Evolutionary conservation across 1,284 basidiomycete species (phyloP).

Genomic region (Ganoderma lingzhi): DNA sequence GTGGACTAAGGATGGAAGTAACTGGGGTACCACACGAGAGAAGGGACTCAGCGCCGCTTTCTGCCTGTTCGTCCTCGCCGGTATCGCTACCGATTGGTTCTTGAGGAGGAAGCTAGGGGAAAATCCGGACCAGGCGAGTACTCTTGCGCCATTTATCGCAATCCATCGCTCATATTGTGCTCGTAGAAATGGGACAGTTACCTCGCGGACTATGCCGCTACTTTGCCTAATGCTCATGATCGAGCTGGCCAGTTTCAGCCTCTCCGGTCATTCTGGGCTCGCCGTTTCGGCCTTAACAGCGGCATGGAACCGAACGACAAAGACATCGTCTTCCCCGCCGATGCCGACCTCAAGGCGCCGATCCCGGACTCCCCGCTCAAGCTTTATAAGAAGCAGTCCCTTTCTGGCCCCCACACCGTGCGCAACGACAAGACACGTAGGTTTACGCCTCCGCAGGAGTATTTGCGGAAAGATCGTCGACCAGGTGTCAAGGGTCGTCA

Average conservation of each 20-base stretch:
- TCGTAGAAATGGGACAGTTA: slow-evolving; percentile 73
- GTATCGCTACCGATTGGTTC: slow-evolving; percentile 61
- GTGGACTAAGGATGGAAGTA: slow-evolving; percentile 54
- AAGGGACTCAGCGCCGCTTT: slow-evolving; percentile 65
- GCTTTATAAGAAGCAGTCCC: slow-evolving; percentile 35
- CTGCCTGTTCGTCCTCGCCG: slow-evolving; percentile 58
- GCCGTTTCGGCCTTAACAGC: slow-evolving; percentile 46
- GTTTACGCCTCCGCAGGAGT: slow-evolving; percentile 31
- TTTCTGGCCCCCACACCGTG: slow-evolving; percentile 14
- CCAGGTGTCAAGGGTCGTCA: slow-evolving; percentile 30
- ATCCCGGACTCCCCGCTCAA: slow-evolving; percentile 34
- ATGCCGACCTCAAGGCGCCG: slow-evolving; percentile 39
- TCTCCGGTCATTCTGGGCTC: slow-evolving; percentile 58
- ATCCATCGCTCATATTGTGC: slow-evolving; percentile 8
- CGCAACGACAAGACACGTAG: slow-evolving; percentile 10
- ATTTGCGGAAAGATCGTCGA: slow-evolving; percentile 38
- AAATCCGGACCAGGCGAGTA: slow-evolving; percentile 69
- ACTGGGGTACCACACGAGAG: slow-evolving; percentile 63
- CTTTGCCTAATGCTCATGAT: slow-evolving; percentile 51
- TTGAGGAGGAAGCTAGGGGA: slow-evolving; percentile 63
- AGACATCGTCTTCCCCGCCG: slow-evolving; percentile 42
- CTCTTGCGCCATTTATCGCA: not conserved
- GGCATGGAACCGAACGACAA: slow-evolving; percentile 30
- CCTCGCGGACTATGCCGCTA: slow-evolving; percentile 63
- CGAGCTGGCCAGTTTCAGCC: slow-evolving; percentile 55